Evolutionary conservation across 2,329 filamentous ascomycete genomes (phyloP).

Genomic region (Cercospora janseana): DNA sequence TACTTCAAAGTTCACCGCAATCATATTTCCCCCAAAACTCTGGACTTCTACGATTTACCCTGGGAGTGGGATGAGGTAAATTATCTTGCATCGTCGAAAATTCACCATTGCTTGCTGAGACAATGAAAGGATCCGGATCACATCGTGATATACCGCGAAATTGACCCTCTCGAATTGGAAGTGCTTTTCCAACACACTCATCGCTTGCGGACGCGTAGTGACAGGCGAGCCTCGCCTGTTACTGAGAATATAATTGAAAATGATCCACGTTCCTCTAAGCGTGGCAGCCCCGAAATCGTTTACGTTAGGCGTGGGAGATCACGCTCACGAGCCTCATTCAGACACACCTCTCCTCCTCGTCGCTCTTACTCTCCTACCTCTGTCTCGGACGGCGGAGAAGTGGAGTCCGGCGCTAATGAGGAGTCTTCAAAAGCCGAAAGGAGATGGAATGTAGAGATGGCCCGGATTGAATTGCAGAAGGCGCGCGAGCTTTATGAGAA

Average conservation of each 20-base stretch:
- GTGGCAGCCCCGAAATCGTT: neutral
- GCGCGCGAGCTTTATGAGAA: neutral
- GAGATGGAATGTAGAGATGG: too few relatives aligned
- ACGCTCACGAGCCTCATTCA: too few relatives aligned
- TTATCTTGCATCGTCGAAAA: neutral
- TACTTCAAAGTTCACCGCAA: conserved; percentile 9
- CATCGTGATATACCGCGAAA: conserved; percentile 1
- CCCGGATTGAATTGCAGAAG: too few relatives aligned
- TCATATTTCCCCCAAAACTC: neutral
- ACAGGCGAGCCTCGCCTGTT: neutral
- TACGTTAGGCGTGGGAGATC: neutral
- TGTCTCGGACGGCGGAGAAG: too few relatives aligned
- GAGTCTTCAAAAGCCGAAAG: too few relatives aligned
- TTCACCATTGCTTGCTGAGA: neutral
- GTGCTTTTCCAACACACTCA: conserved; percentile 9
- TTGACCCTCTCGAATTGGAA: neutral
- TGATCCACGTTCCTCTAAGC: neutral
- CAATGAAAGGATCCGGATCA: conserved; percentile 2
- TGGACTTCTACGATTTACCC: conserved; percentile 2
- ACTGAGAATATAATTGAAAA: neutral
- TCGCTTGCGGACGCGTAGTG: neutral
- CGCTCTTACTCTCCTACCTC: too few relatives aligned
- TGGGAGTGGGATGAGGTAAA: conserved; percentile 2
- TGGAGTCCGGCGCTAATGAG: too few relatives aligned
- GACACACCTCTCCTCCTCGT: too few relatives aligned